Percentiles rank a stretch among this genome's conserved stretches.
phyloP scores from a whole-genome alignment of 2,329 filamentous ascomycete genomes.

The Aureobasidium sp. region DNA sequence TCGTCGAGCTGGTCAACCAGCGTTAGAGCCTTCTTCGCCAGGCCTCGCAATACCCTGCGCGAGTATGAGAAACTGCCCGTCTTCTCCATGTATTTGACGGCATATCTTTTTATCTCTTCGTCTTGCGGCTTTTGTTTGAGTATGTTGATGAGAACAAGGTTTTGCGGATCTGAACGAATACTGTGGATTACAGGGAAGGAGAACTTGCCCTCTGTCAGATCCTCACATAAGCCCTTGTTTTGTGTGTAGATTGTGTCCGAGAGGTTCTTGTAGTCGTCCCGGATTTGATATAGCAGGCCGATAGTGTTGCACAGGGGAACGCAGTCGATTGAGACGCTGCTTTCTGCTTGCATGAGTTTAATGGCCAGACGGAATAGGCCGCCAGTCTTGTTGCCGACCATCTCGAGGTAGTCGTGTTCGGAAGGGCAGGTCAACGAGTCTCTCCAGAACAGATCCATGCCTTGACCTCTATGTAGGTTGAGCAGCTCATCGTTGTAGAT shows the following conservation, averaged over 20 bases:
- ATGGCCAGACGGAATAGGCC: constrained; percentile 77
- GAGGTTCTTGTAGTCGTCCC: constrained; percentile 91
- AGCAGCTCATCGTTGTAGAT: constrained; percentile 77
- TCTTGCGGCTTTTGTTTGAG: constrained; percentile 82
- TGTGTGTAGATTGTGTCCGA: constrained; percentile 54
- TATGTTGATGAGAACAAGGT: constrained; percentile 81
- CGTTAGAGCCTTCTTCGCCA: constrained; percentile 34
- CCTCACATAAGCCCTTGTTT: constrained; percentile 92
- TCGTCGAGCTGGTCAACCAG: constrained; percentile 34
- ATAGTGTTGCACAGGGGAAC: constrained; percentile 77
- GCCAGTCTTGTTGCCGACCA: constrained; percentile 87
- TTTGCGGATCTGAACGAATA: constrained; percentile 65
- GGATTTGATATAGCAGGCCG: constrained; percentile 81
- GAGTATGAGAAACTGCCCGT: constrained; percentile 89
- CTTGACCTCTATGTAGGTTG: constrained; percentile 78
- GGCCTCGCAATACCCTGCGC: constrained; percentile 44
- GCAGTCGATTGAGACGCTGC: constrained; percentile 50
- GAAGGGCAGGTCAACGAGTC: constrained; percentile 75
- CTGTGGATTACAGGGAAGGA: constrained; percentile 92
- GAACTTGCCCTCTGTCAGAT: constrained; percentile 95
- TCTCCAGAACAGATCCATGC: constrained; percentile 87
- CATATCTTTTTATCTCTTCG: constrained; percentile 83
- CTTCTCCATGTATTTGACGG: constrained; percentile 80
- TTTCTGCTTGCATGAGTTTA: constrained; percentile 80
- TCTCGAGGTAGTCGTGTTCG: constrained; percentile 87